Evolutionary conservation across 1,139 yeast genomes (phyloP), one percentile per base, ranked within the genome.

Genomic region (Suhomyces taliae): DNA sequence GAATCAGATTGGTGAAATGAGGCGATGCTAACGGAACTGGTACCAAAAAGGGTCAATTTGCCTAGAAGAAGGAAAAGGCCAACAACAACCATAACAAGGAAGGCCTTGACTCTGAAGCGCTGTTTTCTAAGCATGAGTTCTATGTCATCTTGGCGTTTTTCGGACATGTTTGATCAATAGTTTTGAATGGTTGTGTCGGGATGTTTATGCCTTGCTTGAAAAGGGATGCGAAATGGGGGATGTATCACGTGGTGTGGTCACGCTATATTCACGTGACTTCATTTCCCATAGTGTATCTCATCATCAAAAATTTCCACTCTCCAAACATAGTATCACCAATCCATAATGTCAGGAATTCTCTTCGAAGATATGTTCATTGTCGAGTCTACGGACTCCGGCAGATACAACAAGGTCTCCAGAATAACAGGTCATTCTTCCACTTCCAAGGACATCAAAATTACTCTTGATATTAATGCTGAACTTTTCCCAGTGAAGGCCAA

Each of bases 301-400:
- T 43, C 44, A 38, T 31, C 27, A 32, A 45, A 44, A 45, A 37
- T 43, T 41, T 42, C 34, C 29, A 15, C 9, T 4, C 34, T 29
- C 34, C 39, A 40, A 26, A 11, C 3, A 26, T 6, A 34, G 27
- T 31, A 33, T 32, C 36, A 14, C 11, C 39, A 27, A 38, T n/a
- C 19, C 15, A 48, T 46, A 45, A 87, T 87, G 95, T 85, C 95
- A 49, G 77, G 87, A 54, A 86, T 95, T 40, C 79, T 95, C 54
- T 93, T 95, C 65, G 98, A 93, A 70, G 99, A 93, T 71, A 84
- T 90, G 69, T 93, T 95, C 74, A 83, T 83, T 55, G 85, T 93
- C 62, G 87, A 87, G 53, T 83, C 93, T 40, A 85, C 89, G 45
- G 99, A 93, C 66, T 72, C 87, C 34, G 96, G 91, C 45, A 83